These are phyloP conservation scores for Aphanomyces astaci DNA, from an alignment of 352 stramenopile species.

Conservation along the genomic window DNA sequence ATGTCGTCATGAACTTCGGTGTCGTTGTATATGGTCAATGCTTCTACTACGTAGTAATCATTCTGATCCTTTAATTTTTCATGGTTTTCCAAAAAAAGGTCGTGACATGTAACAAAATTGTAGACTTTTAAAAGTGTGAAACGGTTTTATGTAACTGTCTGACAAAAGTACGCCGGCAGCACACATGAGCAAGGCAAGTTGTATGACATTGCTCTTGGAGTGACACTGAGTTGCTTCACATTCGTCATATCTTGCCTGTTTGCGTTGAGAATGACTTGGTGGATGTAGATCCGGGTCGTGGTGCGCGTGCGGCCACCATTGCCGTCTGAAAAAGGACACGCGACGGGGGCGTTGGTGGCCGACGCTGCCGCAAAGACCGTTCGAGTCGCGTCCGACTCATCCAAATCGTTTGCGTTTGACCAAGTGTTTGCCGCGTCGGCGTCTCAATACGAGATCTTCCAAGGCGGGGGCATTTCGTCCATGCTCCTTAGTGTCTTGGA, in stretches of 20 bases:
- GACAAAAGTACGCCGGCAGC: neutral
- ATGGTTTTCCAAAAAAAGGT: no score
- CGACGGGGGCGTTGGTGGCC: conserved; percentile 31
- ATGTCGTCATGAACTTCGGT: no score
- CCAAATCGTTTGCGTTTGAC: conserved; percentile 44
- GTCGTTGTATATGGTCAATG: no score
- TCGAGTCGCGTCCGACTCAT: conserved; percentile 10
- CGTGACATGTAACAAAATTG: no score
- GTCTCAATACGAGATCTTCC: conserved; percentile 25
- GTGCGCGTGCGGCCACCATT: conserved; percentile 42
- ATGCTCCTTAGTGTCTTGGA: conserved; percentile 15
- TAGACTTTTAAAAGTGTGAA: no score
- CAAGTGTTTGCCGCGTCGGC: conserved; percentile 38
- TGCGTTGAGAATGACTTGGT: neutral
- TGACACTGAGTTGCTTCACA: no score
- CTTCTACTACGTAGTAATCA: no score
- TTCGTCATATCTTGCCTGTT: no score
- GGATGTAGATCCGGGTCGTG: conserved; percentile 37
- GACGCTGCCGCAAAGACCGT: conserved; percentile 26
- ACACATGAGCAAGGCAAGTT: neutral
- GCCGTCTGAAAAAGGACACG: conserved; percentile 33
- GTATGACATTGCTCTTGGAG: no score
- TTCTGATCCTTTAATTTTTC: no score
- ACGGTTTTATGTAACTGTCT: neutral
- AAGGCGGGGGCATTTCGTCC: neutral